These are phyloP conservation scores for Ceratocystis huliohia DNA, from an alignment of 2,329 filamentous ascomycete genomes.

Conservation along the genomic window DNA sequence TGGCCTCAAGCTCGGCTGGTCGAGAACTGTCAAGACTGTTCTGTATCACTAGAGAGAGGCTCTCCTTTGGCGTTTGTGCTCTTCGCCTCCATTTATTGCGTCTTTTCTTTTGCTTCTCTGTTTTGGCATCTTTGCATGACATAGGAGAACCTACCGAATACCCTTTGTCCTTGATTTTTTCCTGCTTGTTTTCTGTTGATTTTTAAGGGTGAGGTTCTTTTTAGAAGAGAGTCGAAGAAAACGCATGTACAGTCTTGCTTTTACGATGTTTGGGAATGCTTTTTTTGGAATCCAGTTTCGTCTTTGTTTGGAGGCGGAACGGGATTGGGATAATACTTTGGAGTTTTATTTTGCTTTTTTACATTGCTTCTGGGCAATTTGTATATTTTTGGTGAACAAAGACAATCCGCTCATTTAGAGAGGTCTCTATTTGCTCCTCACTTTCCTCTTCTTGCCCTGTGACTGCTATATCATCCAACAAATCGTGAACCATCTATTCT, in stretches of 20 bases:
- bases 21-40: neutral
- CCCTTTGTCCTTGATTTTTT: neutral
- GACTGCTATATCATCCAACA: too few relatives aligned
- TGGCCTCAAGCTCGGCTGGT: neutral
- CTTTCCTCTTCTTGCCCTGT: too few relatives aligned
- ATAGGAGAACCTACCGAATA: neutral
- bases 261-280: conserved; percentile 13
- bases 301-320: neutral
- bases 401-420: too few relatives aligned
- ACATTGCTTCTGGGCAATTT: neutral
- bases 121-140: conserved; percentile 6
- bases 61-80: conserved; percentile 14
- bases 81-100: conserved; percentile 3
- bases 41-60: conserved; percentile 20
- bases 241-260: conserved; percentile 21
- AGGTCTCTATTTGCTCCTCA: too few relatives aligned
- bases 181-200: conserved; percentile 3
- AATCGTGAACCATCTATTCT: too few relatives aligned
- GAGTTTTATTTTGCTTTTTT: conserved; percentile 15
- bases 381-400: neutral
- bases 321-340: neutral
- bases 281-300: neutral
- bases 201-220: conserved; percentile 4
- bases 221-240: conserved; percentile 11
- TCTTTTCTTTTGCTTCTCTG: conserved; percentile 9